phyloP scores from a whole-genome alignment of 1,284 basidiomycete genomes.

The Boletus albobrunnescens region DNA sequence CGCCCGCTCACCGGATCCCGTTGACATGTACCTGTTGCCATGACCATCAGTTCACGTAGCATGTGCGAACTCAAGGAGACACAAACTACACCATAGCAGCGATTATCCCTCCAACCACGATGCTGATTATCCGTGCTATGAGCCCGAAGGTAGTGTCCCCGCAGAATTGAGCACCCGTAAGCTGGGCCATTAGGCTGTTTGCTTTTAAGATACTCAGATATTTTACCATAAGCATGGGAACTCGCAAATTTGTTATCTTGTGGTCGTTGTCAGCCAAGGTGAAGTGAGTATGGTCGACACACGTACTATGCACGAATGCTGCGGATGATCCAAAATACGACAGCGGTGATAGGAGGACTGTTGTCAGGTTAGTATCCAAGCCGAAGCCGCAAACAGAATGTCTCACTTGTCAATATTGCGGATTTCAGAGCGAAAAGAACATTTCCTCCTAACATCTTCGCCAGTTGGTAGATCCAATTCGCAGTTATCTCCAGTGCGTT shows the following conservation, averaged over 20 bases:
- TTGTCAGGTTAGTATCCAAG: background rate
- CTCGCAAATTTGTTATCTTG: constrained; percentile 54
- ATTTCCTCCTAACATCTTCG: constrained; percentile 52
- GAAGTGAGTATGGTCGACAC: background rate
- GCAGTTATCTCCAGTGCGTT: constrained; percentile 53
- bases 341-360: constrained; percentile 59
- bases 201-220: constrained; percentile 1
- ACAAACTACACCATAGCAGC: constrained; percentile 70
- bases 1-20: constrained; percentile 60
- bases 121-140: constrained; percentile 58
- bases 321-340: constrained; percentile 52
- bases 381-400: background rate
- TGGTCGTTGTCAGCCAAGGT: constrained; percentile 34
- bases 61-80: background rate
- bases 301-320: constrained; percentile 56
- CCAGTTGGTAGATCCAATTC: constrained; percentile 43
- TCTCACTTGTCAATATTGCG: constrained; percentile 57
- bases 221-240: background rate
- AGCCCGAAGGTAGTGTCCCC: constrained; percentile 77
- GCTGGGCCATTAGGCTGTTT: constrained; percentile 64
- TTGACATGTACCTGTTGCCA: constrained; percentile 63
- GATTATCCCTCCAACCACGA: constrained; percentile 65
- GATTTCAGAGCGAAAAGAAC: constrained; percentile 78
- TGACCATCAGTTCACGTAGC: background rate
- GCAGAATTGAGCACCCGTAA: constrained; percentile 64